Base-by-base conservation (phyloP, 139 green algal genomes). In the Picochlorum sp. region DNA sequence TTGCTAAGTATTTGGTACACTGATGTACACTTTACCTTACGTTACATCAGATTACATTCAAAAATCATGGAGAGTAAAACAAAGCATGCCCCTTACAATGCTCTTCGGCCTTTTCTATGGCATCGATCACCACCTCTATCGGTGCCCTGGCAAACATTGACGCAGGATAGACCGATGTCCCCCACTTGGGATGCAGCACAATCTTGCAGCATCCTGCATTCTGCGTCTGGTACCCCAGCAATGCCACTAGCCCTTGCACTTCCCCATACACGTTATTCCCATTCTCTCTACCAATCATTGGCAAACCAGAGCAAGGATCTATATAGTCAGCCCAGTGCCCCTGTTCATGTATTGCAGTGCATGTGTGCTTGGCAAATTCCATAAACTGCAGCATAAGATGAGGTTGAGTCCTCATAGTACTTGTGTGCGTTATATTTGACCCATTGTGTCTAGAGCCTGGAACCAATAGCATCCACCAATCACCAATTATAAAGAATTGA, bases 251-350 rank as follows among this genome's bases (percentile, higher is more conserved):
- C 2, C 73, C 86, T 31, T 94, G 82, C 7, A 98, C 91, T 72
- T 98, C 91, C 0, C 75, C 67, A 47, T 97, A 98, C 12, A 86
- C 70, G 1, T 29, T 31, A 1, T 43, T 59, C 1, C 79, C 69
- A 16, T 63, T 82, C 5, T 78, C 73, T 12, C 68, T 78, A 58
- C 94, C 74, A 3, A 94, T 69, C 86, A 94, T 94, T 69, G 89
- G 84, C 13, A 98, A 67, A 6, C 91, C 91, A 8, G 80, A 92
- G 77, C 89, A 97, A 3, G 91, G 91, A 57, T 98, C 92, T 22
- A 98, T 94, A 73, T 95, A 98, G 60, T 98, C 91, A 7, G 76
- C 77, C 85, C 89, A 98, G 68, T 91, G 63, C 0, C 90, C 89
- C 7, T 65, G n/a, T 1, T 39, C 47, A 3, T 44, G 44, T 6